phyloP scores from a whole-genome alignment of 768 basidiomycete species.

The Boletellus emodensis region DNA sequence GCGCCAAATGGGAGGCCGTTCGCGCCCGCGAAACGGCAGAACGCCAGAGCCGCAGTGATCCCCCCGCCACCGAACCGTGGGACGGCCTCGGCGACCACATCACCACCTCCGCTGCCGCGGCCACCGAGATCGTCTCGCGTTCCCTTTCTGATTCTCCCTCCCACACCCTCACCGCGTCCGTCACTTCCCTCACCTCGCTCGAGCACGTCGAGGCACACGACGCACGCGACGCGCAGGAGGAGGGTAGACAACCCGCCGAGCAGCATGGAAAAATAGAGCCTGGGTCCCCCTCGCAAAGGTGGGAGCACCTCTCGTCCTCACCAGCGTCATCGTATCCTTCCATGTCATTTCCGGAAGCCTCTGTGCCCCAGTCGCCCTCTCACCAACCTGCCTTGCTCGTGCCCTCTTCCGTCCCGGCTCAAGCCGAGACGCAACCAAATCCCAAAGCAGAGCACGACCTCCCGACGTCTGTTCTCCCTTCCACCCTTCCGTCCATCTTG shows the following conservation, averaged over 20 bases:
- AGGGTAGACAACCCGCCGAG: not conserved
- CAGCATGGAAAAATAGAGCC: conserved; percentile 13
- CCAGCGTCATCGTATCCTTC: conserved; percentile 72
- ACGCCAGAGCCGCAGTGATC: conserved; percentile 30
- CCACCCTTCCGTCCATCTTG: conserved; percentile 68
- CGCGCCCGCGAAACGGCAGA: conserved; percentile 46
- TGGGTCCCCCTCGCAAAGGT: conserved; percentile 48
- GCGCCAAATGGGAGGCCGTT: conserved; percentile 66
- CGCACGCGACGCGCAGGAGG: conserved; percentile 32
- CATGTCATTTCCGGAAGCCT: conserved; percentile 65
- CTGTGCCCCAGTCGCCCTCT: conserved; percentile 46
- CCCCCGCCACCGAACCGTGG: conserved; percentile 9
- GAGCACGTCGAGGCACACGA: conserved; percentile 18
- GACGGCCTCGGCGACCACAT: conserved; percentile 28
- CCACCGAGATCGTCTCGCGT: conserved; percentile 12
- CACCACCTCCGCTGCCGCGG: conserved; percentile 17
- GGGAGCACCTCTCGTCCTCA: conserved; percentile 69
- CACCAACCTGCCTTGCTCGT: conserved; percentile 22
- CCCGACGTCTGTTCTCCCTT: conserved; percentile 29
- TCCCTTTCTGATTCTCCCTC: not conserved
- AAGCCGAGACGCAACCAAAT: conserved; percentile 13
- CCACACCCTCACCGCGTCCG: conserved; percentile 10
- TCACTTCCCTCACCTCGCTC: conserved; percentile 17
- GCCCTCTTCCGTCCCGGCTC: conserved; percentile 2
- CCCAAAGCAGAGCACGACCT: conserved; percentile 19